Base-by-base conservation (phyloP, 352 stramenopile genomes). In the Phytophthora tubulina region DNA sequence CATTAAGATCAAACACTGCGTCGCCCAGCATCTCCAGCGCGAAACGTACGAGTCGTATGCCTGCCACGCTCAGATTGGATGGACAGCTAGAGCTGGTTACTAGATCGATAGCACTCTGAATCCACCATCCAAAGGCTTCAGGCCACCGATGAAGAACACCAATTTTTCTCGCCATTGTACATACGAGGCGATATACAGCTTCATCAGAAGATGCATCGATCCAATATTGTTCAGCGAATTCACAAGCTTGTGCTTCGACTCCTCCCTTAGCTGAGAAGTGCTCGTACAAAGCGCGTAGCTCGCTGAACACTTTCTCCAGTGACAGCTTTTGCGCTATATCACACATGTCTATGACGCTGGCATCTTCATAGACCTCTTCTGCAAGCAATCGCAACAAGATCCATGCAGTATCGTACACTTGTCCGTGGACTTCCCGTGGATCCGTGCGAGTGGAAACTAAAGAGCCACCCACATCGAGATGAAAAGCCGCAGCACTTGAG, bases 361-460 rank as follows among this genome's bases (percentile, higher is more conserved):
- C 31, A 62, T 21, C 41, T 27, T 49, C 49, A 30, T 42, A 68
- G 8, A 76, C 17, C 59, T 79, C 72, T 60, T 79, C 72, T 6
- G n/a, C 38, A 44, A 79, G 58, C 35, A 79, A 31, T 42, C 72
- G 56, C 50, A 79, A 32, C 32, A 75, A 61, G 6, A 79, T 69
- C 72, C 72, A 79, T 15, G 62, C 56, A 31, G 41, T 44, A 45
- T 79, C 62, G 31, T 73, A 69, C 15, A 73, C 49, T 66, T 79
- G 72, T 46, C 55, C 54, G 15, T 33, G 54, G 3, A 66, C 38
- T 38, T 74, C 59, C 13, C 14, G 6, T 35, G 21, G 3, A 62
- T 67, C 39, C 2, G 52, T 44, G n/a, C n/a, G 2, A 13, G 27
- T 6, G 17, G 39, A 6, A 27, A 14, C 7, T 49, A 44, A 17